Base-by-base conservation (phyloP, 129 eudicot species). In the Solidago caesia region DNA sequence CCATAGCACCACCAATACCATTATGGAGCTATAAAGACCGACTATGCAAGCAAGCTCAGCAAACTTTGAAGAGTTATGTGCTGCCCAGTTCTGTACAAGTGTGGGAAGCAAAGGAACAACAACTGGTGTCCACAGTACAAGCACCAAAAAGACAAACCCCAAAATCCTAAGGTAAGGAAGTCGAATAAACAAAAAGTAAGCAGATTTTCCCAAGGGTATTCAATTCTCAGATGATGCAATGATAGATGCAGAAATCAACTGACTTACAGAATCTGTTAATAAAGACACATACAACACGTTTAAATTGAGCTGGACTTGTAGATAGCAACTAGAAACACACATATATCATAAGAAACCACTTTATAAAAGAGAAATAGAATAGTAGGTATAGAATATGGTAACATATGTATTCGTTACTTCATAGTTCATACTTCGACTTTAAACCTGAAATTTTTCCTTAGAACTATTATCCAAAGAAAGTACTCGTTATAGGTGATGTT, bases 61-160 rank as follows among this genome's bases (percentile, higher is more conserved):
- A 58, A 85, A 7, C 71, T 71, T 84, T 33, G 87, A 80, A 44
- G 99, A 85, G 67, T 70, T 75, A 62, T 78, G 78, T 64, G 87
- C 75, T 74, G 91, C 80, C 99, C 96, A 91, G 82, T 81, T 86
- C 77, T 85, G 87, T 51, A 91, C 83, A 73, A 94, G 85, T 53
- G 97, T 80, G 41, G 99, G 99, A 70, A 94, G 87, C 81, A 88
- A 75, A 39, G 99, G 99, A 72, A 94, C 85, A 39, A 81, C 79
- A 51, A 91, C 83, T 10, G 99, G 99, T 7, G 97, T 82, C 97
- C 97, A 94, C 71, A 94, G 75, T 77, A 94, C 89, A 82, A 91
- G 82, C 80, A 87, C 99, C 99, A 91, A 71, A 73, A 44, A 76
- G 66, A 72, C 85, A 79, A 94, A 94, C 53, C 90, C 99, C 65